Evolutionary conservation across 1,284 basidiomycete genomes (phyloP).

Genomic region (Apiotrichum domesticum): DNA sequence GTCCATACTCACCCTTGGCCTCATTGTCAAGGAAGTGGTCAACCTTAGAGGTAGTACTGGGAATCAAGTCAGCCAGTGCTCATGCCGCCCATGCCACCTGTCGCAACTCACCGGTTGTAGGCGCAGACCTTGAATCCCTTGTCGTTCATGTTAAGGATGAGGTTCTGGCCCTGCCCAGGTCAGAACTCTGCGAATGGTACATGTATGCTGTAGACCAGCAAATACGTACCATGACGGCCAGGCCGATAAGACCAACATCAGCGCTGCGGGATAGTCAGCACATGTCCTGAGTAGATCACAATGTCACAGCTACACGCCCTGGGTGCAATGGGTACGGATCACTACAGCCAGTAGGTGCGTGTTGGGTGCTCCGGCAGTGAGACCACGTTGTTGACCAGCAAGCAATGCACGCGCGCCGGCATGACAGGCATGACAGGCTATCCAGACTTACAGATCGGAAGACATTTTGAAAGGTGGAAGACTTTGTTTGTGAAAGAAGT

Average conservation of each 20-base stretch:
- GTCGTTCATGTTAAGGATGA: slow-evolving; percentile 98
- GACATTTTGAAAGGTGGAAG: slow-evolving; percentile 22
- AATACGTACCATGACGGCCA: slow-evolving; percentile 78
- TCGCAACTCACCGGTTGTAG: slow-evolving; percentile 67
- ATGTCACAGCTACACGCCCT: neutral
- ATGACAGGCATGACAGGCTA: neutral
- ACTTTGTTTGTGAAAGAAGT: too few relatives aligned
- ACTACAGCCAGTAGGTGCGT: too few relatives aligned
- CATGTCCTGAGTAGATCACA: too few relatives aligned
- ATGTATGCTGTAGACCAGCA: too few relatives aligned
- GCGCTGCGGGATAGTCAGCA: slow-evolving; percentile 17
- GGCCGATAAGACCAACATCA: slow-evolving; percentile 55
- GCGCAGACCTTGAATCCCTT: slow-evolving; percentile 97
- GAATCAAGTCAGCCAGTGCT: neutral
- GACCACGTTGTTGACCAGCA: neutral
- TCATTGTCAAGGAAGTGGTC: slow-evolving; percentile 93
- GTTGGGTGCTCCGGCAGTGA: too few relatives aligned
- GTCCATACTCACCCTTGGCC: slow-evolving; percentile 71
- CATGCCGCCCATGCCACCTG: too few relatives aligned
- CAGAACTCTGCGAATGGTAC: neutral
- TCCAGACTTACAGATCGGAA: slow-evolving; percentile 25
- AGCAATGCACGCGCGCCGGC: neutral
- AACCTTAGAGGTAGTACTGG: slow-evolving; percentile 82
- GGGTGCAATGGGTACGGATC: neutral
- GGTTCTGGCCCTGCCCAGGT: slow-evolving; percentile 72